These are phyloP conservation scores for Aspergillus viridinutans DNA, from an alignment of 2,329 filamentous ascomycete genomes.

Conservation along the genomic window DNA sequence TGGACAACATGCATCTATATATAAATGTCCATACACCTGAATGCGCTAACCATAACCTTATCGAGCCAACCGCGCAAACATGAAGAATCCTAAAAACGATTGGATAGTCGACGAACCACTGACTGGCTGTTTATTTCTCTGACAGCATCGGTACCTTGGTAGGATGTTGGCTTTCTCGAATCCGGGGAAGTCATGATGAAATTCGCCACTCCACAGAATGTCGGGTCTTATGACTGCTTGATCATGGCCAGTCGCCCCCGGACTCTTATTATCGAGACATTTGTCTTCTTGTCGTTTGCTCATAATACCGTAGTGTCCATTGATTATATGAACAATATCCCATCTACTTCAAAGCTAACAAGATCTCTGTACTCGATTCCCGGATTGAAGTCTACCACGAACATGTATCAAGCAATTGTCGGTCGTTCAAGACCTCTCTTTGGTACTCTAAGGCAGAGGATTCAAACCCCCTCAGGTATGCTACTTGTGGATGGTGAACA, in stretches of 20 bases:
- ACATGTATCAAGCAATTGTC: background rate
- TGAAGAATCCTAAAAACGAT: background rate
- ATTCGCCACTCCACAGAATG: background rate
- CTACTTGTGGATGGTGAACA: background rate
- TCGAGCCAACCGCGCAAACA: no score
- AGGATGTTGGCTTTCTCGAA: background rate
- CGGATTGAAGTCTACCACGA: no score
- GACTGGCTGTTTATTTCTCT: background rate
- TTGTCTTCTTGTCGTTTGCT: background rate
- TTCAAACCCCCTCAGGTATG: background rate
- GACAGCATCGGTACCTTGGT: background rate
- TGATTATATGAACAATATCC: background rate
- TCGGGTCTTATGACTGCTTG: background rate
- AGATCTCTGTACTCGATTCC: background rate
- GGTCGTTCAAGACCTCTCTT: background rate
- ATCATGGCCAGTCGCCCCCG: background rate
- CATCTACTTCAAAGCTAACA: background rate
- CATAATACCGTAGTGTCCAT: background rate
- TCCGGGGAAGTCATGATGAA: background rate
- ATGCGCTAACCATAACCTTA: no score
- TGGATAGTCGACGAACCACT: background rate
- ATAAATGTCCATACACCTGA: no score
- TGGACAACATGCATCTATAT: no score
- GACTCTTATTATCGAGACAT: background rate
- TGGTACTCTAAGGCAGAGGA: background rate